These are phyloP conservation scores for Purpureocillium lavendulum DNA, from an alignment of 2,329 filamentous ascomycete species.

Conservation along the genomic window DNA sequence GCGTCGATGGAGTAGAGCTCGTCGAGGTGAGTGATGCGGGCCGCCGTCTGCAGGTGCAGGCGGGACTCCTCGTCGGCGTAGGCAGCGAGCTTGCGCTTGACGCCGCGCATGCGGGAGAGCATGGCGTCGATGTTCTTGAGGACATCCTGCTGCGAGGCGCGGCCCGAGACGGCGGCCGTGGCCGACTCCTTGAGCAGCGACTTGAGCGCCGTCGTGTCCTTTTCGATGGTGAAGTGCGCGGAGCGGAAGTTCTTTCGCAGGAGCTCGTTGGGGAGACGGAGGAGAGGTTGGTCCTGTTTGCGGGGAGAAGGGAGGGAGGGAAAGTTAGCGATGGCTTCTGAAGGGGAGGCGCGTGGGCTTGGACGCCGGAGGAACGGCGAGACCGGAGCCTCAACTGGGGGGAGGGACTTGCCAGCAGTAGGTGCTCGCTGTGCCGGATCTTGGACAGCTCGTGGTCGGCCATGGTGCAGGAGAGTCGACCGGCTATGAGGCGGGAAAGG, in stretches of 20 bases:
- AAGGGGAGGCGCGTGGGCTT: background rate
- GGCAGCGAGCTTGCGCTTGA: slow-evolving; percentile 78
- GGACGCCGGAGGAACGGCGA: background rate
- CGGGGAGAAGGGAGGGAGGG: background rate
- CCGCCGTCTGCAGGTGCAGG: slow-evolving; percentile 66
- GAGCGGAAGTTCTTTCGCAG: slow-evolving; percentile 90
- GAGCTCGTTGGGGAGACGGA: slow-evolving; percentile 87
- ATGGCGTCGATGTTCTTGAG: slow-evolving; percentile 76
- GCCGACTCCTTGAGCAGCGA: slow-evolving; percentile 54
- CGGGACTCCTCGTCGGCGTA: slow-evolving; percentile 72
- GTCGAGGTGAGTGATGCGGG: slow-evolving; percentile 72
- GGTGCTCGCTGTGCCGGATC: slow-evolving; percentile 66
- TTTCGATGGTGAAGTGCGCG: slow-evolving; percentile 68
- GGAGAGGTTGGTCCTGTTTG: slow-evolving; percentile 78
- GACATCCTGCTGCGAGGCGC: slow-evolving; percentile 59
- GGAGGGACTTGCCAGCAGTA: slow-evolving; percentile 55
- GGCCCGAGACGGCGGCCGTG: slow-evolving; percentile 56
- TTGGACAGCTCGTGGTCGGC: slow-evolving; percentile 54
- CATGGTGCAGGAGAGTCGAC: slow-evolving; percentile 29
- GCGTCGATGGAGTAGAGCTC: slow-evolving; percentile 72
- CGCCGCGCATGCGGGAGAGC: slow-evolving; percentile 72
- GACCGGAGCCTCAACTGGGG: too few species aligned
- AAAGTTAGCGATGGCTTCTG: background rate
- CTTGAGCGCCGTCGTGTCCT: slow-evolving; percentile 56
- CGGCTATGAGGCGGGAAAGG: slow-evolving; percentile 11